Conservation (phyloP, 768 basidiomycete genomes). For the Suillus lakei region DNA sequence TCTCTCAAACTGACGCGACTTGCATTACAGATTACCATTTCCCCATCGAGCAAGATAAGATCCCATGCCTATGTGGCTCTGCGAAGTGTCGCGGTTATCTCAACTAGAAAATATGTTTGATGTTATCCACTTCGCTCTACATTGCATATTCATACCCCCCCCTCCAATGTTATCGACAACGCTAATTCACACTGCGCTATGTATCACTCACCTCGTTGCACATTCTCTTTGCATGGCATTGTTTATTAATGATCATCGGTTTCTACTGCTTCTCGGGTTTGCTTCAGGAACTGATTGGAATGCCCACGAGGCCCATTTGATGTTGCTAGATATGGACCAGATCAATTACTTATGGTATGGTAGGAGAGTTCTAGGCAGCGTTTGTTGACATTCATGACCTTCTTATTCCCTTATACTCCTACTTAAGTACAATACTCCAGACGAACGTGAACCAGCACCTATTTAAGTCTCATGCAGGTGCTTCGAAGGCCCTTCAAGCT, state of each 20-base stretch:
- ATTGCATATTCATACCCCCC: constrained; percentile 10
- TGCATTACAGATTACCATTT: constrained; percentile 88
- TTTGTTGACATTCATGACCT: background rate
- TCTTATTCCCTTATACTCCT: background rate
- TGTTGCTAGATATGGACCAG: too few species aligned
- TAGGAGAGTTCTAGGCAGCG: background rate
- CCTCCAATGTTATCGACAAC: constrained; percentile 17
- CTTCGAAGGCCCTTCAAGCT: background rate
- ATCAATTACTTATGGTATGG: too few species aligned
- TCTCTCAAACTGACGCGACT: constrained; percentile 6
- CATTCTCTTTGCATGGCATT: constrained; percentile 13
- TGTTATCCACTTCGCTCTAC: constrained; percentile 10
- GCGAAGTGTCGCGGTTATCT: constrained; percentile 92
- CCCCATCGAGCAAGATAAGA: constrained; percentile 98
- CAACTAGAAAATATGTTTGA: constrained; percentile 63
- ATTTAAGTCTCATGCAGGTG: background rate
- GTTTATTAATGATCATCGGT: constrained; percentile 14
- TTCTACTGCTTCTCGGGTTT: background rate
- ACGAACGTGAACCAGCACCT: too few species aligned
- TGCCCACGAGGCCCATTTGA: background rate
- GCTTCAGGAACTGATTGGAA: too few species aligned
- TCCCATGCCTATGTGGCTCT: constrained; percentile 90
- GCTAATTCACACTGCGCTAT: constrained; percentile 32
- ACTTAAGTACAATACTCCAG: background rate
- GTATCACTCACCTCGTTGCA: constrained; percentile 36